phyloP scores from a whole-genome alignment of 805 yeast species.

The Teunomyces stri region DNA sequence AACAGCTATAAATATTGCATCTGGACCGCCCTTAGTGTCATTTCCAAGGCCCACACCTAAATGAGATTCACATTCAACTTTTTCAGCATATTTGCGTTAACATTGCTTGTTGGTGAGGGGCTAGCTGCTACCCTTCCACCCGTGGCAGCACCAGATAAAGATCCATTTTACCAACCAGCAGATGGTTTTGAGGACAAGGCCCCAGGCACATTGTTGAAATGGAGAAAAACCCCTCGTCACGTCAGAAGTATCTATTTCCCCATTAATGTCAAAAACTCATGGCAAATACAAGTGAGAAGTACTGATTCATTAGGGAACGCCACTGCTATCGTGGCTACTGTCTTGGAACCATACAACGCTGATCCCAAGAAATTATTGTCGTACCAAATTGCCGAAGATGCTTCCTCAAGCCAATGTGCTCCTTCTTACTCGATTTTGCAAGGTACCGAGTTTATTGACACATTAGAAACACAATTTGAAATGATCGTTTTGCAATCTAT shows the following conservation, averaged over 20 bases:
- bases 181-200: slow-evolving; percentile 16
- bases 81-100: not conserved
- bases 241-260: slow-evolving; percentile 17
- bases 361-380: slow-evolving; percentile 20
- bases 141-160: slow-evolving; percentile 10
- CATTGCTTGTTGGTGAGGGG: not conserved
- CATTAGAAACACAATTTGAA: slow-evolving; percentile 16
- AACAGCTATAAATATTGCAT: not conserved
- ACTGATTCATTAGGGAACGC: slow-evolving; percentile 18
- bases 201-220: slow-evolving; percentile 23
- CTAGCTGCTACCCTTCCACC: not conserved
- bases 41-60: not conserved
- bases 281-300: slow-evolving; percentile 24
- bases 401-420: slow-evolving; percentile 18
- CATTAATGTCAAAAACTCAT: slow-evolving; percentile 15
- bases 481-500: slow-evolving; percentile 12
- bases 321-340: slow-evolving; percentile 20
- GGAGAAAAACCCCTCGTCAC: slow-evolving; percentile 18
- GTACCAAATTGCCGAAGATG: slow-evolving; percentile 21
- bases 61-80: slow-evolving; percentile 1
- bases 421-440: slow-evolving; percentile 19
- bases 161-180: slow-evolving; percentile 24
- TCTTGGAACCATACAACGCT: slow-evolving; percentile 22
- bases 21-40: not conserved
- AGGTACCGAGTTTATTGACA: slow-evolving; percentile 11